Evolutionary conservation across 2,329 filamentous ascomycete species (phyloP).

Genomic region (Aspergillus uvarum): DNA sequence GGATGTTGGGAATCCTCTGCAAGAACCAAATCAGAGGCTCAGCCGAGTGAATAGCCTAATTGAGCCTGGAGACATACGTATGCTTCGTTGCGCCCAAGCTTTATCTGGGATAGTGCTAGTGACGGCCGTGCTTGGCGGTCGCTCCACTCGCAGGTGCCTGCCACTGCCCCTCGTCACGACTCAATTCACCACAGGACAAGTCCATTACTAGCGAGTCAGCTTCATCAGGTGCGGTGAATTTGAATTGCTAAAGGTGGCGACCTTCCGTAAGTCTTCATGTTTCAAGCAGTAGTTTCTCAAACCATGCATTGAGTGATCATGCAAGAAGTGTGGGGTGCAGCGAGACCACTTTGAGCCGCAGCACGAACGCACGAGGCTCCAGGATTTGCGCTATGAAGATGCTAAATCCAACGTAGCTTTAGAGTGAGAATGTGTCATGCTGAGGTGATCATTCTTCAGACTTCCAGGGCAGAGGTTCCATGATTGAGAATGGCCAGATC

Average conservation of each 20-base stretch:
- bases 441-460: neutral
- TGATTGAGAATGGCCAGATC: too few relatives aligned
- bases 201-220: neutral
- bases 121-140: neutral
- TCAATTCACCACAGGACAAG: neutral
- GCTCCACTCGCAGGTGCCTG: neutral
- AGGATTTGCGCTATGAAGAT: neutral
- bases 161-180: neutral
- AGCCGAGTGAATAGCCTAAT: neutral
- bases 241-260: too few relatives aligned
- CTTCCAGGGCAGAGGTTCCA: neutral
- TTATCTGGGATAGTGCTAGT: neutral
- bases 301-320: neutral
- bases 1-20: neutral
- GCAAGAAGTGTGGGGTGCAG: neutral
- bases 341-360: neutral
- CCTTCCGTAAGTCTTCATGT: too few relatives aligned
- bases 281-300: too few relatives aligned
- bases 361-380: neutral
- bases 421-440: neutral
- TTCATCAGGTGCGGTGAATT: too few relatives aligned
- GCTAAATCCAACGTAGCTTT: neutral
- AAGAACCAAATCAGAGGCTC: neutral
- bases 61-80: neutral
- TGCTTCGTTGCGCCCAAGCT: neutral